These are phyloP conservation scores for Blastocladiella emersonii DNA, from an alignment of 371 early-diverging fungal species.

Conservation along the genomic window DNA sequence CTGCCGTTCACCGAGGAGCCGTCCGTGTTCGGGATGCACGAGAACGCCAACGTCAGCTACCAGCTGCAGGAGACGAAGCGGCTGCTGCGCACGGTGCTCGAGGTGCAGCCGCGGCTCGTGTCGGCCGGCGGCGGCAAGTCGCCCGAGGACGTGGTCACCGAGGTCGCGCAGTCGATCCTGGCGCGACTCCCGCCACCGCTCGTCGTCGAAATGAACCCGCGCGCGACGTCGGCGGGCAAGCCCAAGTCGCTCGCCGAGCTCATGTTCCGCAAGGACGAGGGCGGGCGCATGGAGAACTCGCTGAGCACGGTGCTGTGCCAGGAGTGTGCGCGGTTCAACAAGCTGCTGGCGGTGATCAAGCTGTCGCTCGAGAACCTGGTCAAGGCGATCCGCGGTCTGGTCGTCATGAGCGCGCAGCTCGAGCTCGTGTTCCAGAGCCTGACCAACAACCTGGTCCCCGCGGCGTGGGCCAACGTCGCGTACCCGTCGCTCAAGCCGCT, in stretches of 20 bases:
- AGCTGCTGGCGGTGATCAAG: conserved; percentile 29
- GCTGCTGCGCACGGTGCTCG: conserved; percentile 32
- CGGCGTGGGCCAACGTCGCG: conserved; percentile 33
- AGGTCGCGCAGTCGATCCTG: conserved; percentile 21
- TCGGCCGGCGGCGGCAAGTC: conserved; percentile 20
- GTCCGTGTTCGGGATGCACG: conserved; percentile 38
- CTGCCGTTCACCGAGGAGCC: conserved; percentile 36
- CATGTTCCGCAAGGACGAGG: conserved; percentile 28
- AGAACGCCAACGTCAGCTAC: conserved; percentile 41
- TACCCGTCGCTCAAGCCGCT: conserved; percentile 39
- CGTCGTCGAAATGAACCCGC: conserved; percentile 27
- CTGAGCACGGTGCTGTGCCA: conserved; percentile 36
- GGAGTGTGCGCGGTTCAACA: conserved; percentile 41
- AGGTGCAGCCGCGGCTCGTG: conserved; percentile 28
- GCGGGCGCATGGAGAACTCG: conserved; percentile 24
- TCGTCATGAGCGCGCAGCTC: conserved; percentile 37
- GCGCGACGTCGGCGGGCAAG: conserved; percentile 35
- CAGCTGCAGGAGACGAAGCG: conserved; percentile 35
- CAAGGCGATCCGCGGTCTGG: conserved; percentile 36
- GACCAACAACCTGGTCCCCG: conserved; percentile 32
- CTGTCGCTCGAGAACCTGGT: conserved; percentile 27
- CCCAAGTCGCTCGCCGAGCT: conserved; percentile 27
- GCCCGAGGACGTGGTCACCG: conserved; percentile 12
- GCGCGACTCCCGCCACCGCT: conserved; percentile 17
- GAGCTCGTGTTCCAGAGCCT: conserved; percentile 38